phyloP scores from a whole-genome alignment of 2,329 filamentous ascomycete species.

The Rutstroemia sp. region DNA sequence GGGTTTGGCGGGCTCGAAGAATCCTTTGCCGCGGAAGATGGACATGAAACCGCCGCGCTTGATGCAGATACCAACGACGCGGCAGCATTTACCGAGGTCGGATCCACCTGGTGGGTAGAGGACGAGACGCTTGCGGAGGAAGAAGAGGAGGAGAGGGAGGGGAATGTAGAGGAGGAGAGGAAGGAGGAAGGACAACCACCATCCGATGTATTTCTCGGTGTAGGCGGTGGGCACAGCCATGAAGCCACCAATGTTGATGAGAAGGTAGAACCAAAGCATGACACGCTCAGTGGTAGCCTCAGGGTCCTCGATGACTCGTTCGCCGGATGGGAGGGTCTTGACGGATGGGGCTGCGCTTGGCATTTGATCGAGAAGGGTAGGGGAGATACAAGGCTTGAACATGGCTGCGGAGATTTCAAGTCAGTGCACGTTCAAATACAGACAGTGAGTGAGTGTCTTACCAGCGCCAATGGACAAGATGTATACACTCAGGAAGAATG shows the following conservation, averaged over 20 bases:
- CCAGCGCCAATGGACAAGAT: slow-evolving; percentile 24
- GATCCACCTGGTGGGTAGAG: slow-evolving; percentile 40
- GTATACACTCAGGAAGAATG: slow-evolving; percentile 25
- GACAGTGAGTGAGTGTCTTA: slow-evolving; percentile 39
- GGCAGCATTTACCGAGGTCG: slow-evolving; percentile 39
- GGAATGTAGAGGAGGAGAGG: slow-evolving; percentile 54
- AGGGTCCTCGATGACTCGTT: slow-evolving; percentile 54
- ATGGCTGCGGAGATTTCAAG: slow-evolving; percentile 41
- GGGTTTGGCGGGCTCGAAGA: slow-evolving; percentile 65
- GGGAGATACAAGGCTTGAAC: slow-evolving; percentile 65
- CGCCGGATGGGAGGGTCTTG: slow-evolving; percentile 42
- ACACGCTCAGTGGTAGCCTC: slow-evolving; percentile 46
- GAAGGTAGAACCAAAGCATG: slow-evolving; percentile 51
- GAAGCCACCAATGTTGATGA: slow-evolving; percentile 58
- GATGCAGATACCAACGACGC: slow-evolving; percentile 35
- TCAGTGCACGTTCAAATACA: slow-evolving; percentile 53
- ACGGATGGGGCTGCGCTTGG: slow-evolving; percentile 34
- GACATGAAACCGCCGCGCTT: slow-evolving; percentile 57
- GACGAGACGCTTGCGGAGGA: slow-evolving; percentile 35
- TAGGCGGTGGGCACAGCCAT: slow-evolving; percentile 38
- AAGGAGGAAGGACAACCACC: slow-evolving; percentile 39
- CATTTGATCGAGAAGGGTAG: slow-evolving; percentile 53
- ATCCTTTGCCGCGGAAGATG: slow-evolving; percentile 40
- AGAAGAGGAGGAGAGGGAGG: slow-evolving; percentile 44
- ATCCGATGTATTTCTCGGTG: slow-evolving; percentile 40